These are phyloP conservation scores for Colletotrichum salicis DNA, from an alignment of 2,329 filamentous ascomycete species.

Conservation along the genomic window DNA sequence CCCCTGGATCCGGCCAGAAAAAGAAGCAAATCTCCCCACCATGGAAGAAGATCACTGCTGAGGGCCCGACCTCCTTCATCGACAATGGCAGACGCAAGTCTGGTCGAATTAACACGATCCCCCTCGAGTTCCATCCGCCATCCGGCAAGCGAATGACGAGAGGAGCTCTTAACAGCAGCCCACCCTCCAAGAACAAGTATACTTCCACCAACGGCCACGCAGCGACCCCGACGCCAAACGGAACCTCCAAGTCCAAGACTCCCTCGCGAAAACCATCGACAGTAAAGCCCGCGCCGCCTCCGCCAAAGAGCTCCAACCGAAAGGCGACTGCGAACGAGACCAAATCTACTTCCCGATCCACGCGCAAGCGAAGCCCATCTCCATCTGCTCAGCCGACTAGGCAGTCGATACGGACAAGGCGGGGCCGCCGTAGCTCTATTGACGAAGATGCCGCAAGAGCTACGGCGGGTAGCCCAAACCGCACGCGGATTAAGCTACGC, in stretches of 20 bases:
- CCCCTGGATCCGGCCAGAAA: constrained; percentile 47
- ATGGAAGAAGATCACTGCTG: constrained; percentile 87
- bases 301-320: constrained; percentile 42
- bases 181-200: constrained; percentile 45
- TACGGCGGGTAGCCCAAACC: constrained; percentile 40
- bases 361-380: constrained; percentile 54
- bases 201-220: constrained; percentile 43
- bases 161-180: constrained; percentile 49
- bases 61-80: constrained; percentile 88
- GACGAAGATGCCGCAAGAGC: constrained; percentile 33
- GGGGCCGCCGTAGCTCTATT: constrained; percentile 53
- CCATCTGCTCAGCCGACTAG: constrained; percentile 51
- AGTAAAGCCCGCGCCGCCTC: constrained; percentile 26
- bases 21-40: constrained; percentile 79
- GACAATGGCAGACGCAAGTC: constrained; percentile 77
- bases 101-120: constrained; percentile 69
- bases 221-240: constrained; percentile 43
- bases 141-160: constrained; percentile 64
- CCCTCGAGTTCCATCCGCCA: constrained; percentile 61
- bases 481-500: constrained; percentile 60
- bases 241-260: constrained; percentile 42
- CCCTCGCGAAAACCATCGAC: constrained; percentile 39
- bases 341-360: constrained; percentile 45
- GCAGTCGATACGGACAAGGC: constrained; percentile 55
- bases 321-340: constrained; percentile 45